phyloP scores from a whole-genome alignment of 2,329 filamentous ascomycete species.

The Trichoderma hamatum region DNA sequence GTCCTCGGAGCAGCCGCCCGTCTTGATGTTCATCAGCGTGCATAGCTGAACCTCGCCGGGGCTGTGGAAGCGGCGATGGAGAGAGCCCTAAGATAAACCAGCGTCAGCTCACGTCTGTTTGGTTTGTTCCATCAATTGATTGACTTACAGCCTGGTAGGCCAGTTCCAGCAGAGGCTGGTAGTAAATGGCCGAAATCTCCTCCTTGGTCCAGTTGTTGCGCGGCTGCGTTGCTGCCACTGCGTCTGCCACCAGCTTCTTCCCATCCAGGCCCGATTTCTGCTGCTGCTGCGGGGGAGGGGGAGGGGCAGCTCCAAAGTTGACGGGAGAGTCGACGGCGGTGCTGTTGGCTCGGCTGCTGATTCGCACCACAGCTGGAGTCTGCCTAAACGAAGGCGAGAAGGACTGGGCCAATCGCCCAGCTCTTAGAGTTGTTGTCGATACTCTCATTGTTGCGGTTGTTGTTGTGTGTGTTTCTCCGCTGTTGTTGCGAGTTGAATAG shows the following conservation, averaged over 20 bases:
- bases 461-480: neutral
- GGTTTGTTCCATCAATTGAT: neutral
- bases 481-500: neutral
- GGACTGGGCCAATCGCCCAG: conserved; percentile 19
- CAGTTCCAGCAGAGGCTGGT: conserved; percentile 79
- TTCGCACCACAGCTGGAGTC: conserved; percentile 11
- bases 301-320: conserved; percentile 20
- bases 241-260: conserved; percentile 48
- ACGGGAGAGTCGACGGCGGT: conserved; percentile 24
- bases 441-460: conserved; percentile 20
- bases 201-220: conserved; percentile 79
- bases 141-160: conserved; percentile 69
- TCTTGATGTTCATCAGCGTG: conserved; percentile 97
- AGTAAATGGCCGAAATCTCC: conserved; percentile 80
- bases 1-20: conserved; percentile 87
- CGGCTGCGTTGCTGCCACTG: conserved; percentile 62
- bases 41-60: conserved; percentile 86
- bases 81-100: conserved; percentile 57
- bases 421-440: conserved; percentile 6
- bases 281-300: conserved; percentile 24
- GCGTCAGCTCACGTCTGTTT: neutral
- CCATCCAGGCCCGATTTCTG: conserved; percentile 29
- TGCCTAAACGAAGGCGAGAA: neutral
- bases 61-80: conserved; percentile 85
- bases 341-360: conserved; percentile 24